Conservation (phyloP, 2,329 filamentous ascomycete genomes). For the Mollisia scopiformis region DNA sequence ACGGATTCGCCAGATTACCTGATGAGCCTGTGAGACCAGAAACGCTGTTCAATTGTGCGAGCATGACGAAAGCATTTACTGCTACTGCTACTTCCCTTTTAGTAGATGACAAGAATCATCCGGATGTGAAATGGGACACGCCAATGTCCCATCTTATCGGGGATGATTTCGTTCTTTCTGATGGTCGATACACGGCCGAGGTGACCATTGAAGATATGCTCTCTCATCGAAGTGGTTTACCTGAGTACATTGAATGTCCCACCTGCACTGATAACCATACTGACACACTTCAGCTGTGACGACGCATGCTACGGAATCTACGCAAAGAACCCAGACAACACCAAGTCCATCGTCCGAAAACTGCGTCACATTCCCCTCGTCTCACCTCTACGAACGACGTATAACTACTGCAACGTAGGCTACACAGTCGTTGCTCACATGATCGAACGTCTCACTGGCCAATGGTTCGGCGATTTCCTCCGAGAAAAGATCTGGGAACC, state of each 20-base stretch:
- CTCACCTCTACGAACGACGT: constrained; percentile 46
- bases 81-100: constrained; percentile 52
- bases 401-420: constrained; percentile 54
- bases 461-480: constrained; percentile 44
- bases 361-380: constrained; percentile 48
- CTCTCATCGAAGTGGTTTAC: constrained; percentile 53
- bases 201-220: constrained; percentile 57
- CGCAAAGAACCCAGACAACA: constrained; percentile 35
- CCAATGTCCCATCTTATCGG: constrained; percentile 49
- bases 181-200: constrained; percentile 45
- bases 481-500: constrained; percentile 45
- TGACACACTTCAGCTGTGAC: constrained; percentile 30
- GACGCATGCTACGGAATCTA: constrained; percentile 40
- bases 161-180: constrained; percentile 54
- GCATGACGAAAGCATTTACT: constrained; percentile 57
- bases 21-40: constrained; percentile 43
- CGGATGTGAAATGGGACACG: constrained; percentile 43
- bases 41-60: constrained; percentile 57
- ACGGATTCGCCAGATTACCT: constrained; percentile 40
- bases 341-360: constrained; percentile 40
- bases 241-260: constrained; percentile 28
- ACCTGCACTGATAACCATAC: background rate
- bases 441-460: constrained; percentile 44
- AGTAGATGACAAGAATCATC: constrained; percentile 41
- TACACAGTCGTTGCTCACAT: constrained; percentile 48